phyloP scores from a whole-genome alignment of 2,329 filamentous ascomycete genomes.

The Colletotrichum sp. region DNA sequence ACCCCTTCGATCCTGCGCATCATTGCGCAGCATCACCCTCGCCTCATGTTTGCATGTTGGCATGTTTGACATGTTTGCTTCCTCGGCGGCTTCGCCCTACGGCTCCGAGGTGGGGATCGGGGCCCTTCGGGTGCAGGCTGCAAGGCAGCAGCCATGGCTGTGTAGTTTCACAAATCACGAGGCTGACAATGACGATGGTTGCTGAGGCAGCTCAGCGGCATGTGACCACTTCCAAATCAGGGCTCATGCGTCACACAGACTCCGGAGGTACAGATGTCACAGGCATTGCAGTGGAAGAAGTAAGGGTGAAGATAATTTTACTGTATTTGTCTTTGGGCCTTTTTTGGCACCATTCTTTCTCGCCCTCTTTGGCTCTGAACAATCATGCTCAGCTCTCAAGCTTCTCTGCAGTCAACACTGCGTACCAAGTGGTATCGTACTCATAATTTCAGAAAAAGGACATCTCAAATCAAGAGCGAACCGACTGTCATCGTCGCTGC shows the following conservation, averaged over 20 bases:
- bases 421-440: slow-evolving; percentile 8
- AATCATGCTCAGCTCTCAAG: neutral
- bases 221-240: neutral
- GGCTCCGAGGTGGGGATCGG: neutral
- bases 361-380: neutral
- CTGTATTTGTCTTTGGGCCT: neutral
- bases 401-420: neutral
- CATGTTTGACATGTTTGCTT: neutral
- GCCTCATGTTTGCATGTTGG: neutral
- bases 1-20: neutral
- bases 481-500: slow-evolving; percentile 2
- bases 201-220: neutral
- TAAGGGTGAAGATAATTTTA: neutral
- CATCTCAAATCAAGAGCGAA: neutral
- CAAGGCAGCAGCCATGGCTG: neutral
- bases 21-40: neutral
- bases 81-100: neutral
- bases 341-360: neutral
- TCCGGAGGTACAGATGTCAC: neutral
- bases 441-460: neutral
- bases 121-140: neutral
- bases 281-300: neutral
- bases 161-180: neutral
- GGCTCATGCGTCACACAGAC: neutral
- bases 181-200: neutral